phyloP scores from a whole-genome alignment of 768 basidiomycete species.

The Lyophyllum semitale region DNA sequence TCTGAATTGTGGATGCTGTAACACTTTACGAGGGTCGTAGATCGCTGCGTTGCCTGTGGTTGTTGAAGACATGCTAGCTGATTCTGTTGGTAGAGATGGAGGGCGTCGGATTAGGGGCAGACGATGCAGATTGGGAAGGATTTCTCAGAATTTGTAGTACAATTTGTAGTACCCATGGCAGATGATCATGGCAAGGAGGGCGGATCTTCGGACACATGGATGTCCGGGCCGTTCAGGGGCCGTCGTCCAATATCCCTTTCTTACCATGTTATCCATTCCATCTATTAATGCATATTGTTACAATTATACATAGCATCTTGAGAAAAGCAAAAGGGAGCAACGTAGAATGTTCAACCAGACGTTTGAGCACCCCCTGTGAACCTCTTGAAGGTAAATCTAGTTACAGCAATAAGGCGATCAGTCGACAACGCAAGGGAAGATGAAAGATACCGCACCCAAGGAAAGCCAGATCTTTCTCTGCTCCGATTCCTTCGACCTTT shows the following conservation, averaged over 20 bases:
- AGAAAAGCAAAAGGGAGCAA: not conserved
- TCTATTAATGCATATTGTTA: conserved; percentile 11
- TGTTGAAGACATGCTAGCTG: conserved; percentile 24
- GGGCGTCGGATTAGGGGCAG: not conserved
- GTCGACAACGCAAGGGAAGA: not conserved
- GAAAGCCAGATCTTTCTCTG: conserved; percentile 71
- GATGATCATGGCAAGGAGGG: conserved; percentile 3
- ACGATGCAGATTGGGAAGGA: not conserved
- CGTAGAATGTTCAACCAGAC: conserved; percentile 12
- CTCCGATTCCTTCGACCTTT: conserved; percentile 59
- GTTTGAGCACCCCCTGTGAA: conserved; percentile 44
- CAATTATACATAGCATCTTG: conserved; percentile 9
- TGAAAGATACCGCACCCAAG: conserved; percentile 46
- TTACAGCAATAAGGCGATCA: not conserved
- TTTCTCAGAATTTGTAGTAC: not conserved
- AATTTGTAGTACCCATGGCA: not conserved
- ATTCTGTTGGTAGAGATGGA: not conserved
- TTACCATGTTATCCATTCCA: not conserved
- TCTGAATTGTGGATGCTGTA: conserved; percentile 57
- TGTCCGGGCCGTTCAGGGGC: not conserved
- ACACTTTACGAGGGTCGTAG: conserved; percentile 57
- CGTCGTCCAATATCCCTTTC: not conserved
- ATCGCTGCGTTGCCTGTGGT: conserved; percentile 41
- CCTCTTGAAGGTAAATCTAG: conserved; percentile 85
- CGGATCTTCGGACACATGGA: not conserved